A percentile compares a stretch with the other conserved stretches of the same genome.
These are phyloP conservation scores for Calonectria henricotiae DNA, from an alignment of 2,329 filamentous ascomycete genomes.

Conservation along the genomic window DNA sequence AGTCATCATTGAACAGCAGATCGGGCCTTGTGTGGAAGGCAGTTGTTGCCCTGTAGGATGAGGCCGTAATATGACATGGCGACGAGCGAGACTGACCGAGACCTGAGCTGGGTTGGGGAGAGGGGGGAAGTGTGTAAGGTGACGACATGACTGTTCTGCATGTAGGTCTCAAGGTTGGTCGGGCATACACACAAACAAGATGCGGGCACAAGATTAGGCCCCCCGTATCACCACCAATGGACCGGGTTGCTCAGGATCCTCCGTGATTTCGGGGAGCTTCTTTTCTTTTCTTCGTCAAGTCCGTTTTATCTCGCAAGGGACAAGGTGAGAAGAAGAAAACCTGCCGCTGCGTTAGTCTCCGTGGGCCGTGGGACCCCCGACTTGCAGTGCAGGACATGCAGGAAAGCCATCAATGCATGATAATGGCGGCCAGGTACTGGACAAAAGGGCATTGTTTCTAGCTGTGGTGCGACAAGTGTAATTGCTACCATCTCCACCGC, in stretches of 20 bases:
- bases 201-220: slow-evolving; percentile 11
- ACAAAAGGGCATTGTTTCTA: slow-evolving; percentile 21
- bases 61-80: slow-evolving; percentile 20
- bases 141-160: slow-evolving; percentile 24
- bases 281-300: slow-evolving; percentile 6
- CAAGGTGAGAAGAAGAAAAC: slow-evolving; percentile 16
- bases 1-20: slow-evolving; percentile 41
- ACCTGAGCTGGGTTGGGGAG: slow-evolving; percentile 9
- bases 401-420: slow-evolving; percentile 23
- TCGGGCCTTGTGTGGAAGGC: neutral
- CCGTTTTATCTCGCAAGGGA: slow-evolving; percentile 5
- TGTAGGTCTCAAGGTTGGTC: slow-evolving; percentile 27
- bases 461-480: slow-evolving; percentile 26
- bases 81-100: slow-evolving; percentile 21
- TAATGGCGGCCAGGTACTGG: slow-evolving; percentile 26
- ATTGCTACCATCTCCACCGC: slow-evolving; percentile 22
- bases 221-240: slow-evolving; percentile 15
- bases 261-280: slow-evolving; percentile 14
- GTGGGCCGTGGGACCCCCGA: slow-evolving; percentile 23
- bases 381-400: slow-evolving; percentile 26
- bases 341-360: slow-evolving; percentile 13
- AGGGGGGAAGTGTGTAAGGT: slow-evolving; percentile 19
- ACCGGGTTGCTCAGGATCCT: neutral
- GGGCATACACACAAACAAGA: slow-evolving; percentile 20
- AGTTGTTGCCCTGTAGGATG: slow-evolving; percentile 12